A percentile compares a stretch with the other conserved stretches of the same genome.
Evolutionary conservation across 2,329 filamentous ascomycete species (phyloP).

Genomic region (Fusarium nodosum): DNA sequence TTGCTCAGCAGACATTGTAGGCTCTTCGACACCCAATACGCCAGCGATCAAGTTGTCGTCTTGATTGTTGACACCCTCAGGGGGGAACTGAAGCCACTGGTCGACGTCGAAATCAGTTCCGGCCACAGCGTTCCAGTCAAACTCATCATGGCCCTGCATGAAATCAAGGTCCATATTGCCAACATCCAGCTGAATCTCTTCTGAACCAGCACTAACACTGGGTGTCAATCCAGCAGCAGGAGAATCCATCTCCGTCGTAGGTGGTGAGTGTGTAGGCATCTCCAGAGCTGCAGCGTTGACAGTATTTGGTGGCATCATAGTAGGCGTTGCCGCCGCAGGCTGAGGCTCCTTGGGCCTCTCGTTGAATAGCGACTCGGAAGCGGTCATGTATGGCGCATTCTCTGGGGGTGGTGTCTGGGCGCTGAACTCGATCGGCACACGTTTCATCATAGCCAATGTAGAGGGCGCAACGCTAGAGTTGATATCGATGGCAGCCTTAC

Average conservation of each 20-base stretch:
- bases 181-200: constrained; percentile 55
- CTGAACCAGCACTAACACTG: constrained; percentile 61
- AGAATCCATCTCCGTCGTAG: constrained; percentile 61
- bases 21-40: constrained; percentile 50
- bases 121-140: constrained; percentile 67
- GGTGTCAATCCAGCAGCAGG: constrained; percentile 58
- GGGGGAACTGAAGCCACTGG: constrained; percentile 70
- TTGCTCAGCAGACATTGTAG: constrained; percentile 50
- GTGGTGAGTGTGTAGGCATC: constrained; percentile 58
- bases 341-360: constrained; percentile 49
- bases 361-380: constrained; percentile 57
- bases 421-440: constrained; percentile 55
- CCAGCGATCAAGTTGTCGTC: constrained; percentile 57
- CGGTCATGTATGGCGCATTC: constrained; percentile 60
- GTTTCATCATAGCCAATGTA: constrained; percentile 55
- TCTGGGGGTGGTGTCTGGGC: constrained; percentile 69
- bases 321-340: constrained; percentile 27
- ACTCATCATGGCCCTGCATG: constrained; percentile 62
- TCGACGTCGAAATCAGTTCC: constrained; percentile 70
- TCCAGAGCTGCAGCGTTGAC: constrained; percentile 56
- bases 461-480: constrained; percentile 56
- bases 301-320: constrained; percentile 56
- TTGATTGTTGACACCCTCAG: constrained; percentile 60
- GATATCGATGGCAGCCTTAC: constrained; percentile 85
- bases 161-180: constrained; percentile 62